Base-by-base conservation (phyloP, 768 basidiomycete species). In the Brasilioporus rufonigricans region DNA sequence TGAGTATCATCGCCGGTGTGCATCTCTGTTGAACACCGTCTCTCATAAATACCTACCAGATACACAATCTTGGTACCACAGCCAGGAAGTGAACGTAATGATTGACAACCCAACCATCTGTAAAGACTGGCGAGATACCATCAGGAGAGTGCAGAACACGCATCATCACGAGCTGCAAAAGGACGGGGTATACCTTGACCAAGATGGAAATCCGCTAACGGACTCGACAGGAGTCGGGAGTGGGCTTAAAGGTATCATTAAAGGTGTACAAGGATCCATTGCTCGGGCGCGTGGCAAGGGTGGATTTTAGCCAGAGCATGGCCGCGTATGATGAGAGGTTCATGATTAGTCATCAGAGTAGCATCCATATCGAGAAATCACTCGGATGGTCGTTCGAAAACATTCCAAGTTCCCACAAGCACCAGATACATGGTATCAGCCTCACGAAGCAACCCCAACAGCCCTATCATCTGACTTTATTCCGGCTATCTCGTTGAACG, bases 11-110 rank as follows among this genome's bases (percentile, higher is more conserved):
- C 11, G 18, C 14, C 5, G 27, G 14, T 11, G 38, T 21, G 18
- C 8, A 26, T 18, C 48, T 33, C n/a, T 47, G 14, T 39, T 21
- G 21, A 23, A 21, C 44, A 43, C 23, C 24, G 48, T 56, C 43
- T 68, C 29, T 39, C 35, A 36, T 19, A 9, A 11, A 38, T 26
- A 11, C 19, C 36, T 31, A 9, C 14, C 61, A 77, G 84, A 85
- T 55, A 79, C 82, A 8, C 86, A 88, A 61, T 80, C 78, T 5
- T 88, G 86, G 85, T 87, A 77, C 73, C 87, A 89, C 67, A 83
- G 81, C 40, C 82, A 85, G 56, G 87, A 89, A 61, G 75, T 82
- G 60, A 88, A 89, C 65, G 70, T 85, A 53, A 79, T 86, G 75
- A 72, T 85, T 43, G 84, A 86, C 65, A 78, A 75, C 23, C 68